Evolutionary conservation across 306 rosid species (phyloP).

Genomic region (Rosa rugosa): DNA sequence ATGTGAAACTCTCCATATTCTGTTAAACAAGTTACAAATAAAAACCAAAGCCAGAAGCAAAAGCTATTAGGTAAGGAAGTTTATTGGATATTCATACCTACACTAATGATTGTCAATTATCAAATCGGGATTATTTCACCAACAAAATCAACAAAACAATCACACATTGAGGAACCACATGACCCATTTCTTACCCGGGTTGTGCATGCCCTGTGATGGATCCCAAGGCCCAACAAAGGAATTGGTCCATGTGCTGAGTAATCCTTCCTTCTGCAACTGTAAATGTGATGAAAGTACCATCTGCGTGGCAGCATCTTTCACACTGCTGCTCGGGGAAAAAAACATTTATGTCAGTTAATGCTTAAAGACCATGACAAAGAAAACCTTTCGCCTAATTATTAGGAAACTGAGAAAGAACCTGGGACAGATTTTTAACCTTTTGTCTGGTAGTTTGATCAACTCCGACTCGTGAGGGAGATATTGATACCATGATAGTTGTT

Average conservation of each 20-base stretch:
- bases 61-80: neutral
- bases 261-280: conserved; percentile 89
- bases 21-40: conserved; percentile 1
- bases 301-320: conserved; percentile 81
- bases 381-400: neutral
- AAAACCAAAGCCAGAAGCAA: neutral
- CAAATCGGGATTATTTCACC: neutral
- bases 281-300: conserved; percentile 82
- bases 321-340: conserved; percentile 47
- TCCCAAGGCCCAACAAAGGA: conserved; percentile 99
- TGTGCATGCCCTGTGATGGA: conserved; percentile 98
- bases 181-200: conserved; percentile 71
- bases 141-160: neutral
- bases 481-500: conserved; percentile 94
- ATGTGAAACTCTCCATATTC: conserved; percentile 6
- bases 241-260: conserved; percentile 89
- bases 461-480: conserved; percentile 88
- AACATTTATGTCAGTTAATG: conserved; percentile 14
- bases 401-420: neutral
- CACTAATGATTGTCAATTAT: neutral
- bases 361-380: conserved; percentile 16
- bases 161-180: conserved; percentile 22
- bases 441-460: conserved; percentile 66
- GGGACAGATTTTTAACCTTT: conserved; percentile 49
- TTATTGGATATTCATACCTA: neutral